phyloP scores from a whole-genome alignment of 129 eudicot species.

The Ambrosia trifida region DNA sequence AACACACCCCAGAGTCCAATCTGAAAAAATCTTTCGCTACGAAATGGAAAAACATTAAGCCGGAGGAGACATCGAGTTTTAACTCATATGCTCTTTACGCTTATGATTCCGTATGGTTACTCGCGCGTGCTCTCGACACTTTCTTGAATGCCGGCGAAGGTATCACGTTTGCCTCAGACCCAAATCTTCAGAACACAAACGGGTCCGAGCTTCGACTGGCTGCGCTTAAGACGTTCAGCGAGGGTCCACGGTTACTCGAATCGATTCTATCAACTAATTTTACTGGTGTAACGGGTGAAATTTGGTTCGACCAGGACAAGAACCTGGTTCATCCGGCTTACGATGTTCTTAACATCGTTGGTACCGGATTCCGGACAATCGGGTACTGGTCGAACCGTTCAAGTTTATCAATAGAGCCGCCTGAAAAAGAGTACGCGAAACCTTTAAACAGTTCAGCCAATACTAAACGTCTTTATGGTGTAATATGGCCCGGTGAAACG shows the following conservation, averaged over 20 bases:
- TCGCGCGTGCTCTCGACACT: slow-evolving; percentile 71
- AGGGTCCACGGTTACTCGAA: slow-evolving; percentile 61
- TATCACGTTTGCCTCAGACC: slow-evolving; percentile 64
- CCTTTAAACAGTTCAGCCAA: slow-evolving; percentile 50
- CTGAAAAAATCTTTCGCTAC: slow-evolving; percentile 38
- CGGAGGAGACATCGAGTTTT: slow-evolving; percentile 40
- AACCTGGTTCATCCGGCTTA: slow-evolving; percentile 65
- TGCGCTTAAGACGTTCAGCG: slow-evolving; percentile 53
- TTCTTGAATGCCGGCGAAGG: slow-evolving; percentile 46
- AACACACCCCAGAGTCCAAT: slow-evolving; percentile 63
- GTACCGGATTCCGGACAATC: slow-evolving; percentile 58
- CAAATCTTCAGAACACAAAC: slow-evolving; percentile 43
- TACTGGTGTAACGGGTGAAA: slow-evolving; percentile 70
- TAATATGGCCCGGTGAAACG: slow-evolving; percentile 92
- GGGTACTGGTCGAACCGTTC: slow-evolving; percentile 95
- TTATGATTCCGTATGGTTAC: slow-evolving; percentile 81
- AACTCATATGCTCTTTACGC: slow-evolving; percentile 87
- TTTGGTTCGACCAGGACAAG: slow-evolving; percentile 68
- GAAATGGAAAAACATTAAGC: slow-evolving; percentile 53
- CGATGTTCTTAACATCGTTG: slow-evolving; percentile 76
- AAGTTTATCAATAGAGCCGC: slow-evolving; percentile 58
- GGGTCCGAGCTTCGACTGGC: slow-evolving; percentile 52
- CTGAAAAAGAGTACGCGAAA: slow-evolving; percentile 54
- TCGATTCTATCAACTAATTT: slow-evolving; percentile 52
- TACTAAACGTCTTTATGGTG: slow-evolving; percentile 56